Evolutionary conservation across 2,329 filamentous ascomycete genomes (phyloP).

Genomic region (Xylariaceae sp.): DNA sequence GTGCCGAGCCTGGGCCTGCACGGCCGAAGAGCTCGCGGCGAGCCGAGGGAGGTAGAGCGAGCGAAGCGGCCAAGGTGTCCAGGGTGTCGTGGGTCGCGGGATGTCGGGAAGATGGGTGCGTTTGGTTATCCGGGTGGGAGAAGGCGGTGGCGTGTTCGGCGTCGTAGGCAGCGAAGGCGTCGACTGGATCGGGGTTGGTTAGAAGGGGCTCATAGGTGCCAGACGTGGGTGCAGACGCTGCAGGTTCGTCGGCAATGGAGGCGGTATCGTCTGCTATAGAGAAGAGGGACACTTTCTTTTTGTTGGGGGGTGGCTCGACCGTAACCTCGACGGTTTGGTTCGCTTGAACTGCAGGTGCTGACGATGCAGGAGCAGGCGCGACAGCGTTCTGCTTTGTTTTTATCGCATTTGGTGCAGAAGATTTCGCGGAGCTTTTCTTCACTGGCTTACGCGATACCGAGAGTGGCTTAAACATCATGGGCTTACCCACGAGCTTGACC

Average conservation of each 20-base stretch:
- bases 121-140: slow-evolving; percentile 20
- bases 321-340: slow-evolving; percentile 3
- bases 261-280: slow-evolving; percentile 50
- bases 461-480: slow-evolving; percentile 83
- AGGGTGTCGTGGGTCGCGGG: slow-evolving; percentile 45
- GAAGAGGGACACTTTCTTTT: slow-evolving; percentile 67
- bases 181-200: slow-evolving; percentile 19
- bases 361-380: slow-evolving; percentile 9
- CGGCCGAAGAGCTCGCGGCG: slow-evolving; percentile 84
- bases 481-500: slow-evolving; percentile 69
- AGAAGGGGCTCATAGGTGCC: slow-evolving; percentile 51
- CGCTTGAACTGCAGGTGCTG: slow-evolving; percentile 15
- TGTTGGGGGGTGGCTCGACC: slow-evolving; percentile 49
- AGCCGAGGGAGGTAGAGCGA: slow-evolving; percentile 74
- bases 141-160: slow-evolving; percentile 27
- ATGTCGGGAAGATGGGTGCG: slow-evolving; percentile 6
- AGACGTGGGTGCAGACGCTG: slow-evolving; percentile 19
- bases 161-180: slow-evolving; percentile 32
- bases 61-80: slow-evolving; percentile 65
- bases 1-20: slow-evolving; percentile 13
- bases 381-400: too few species aligned
- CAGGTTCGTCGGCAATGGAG: slow-evolving; percentile 12
- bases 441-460: slow-evolving; percentile 74
- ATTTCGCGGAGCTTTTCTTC: too few species aligned
- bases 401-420: too few species aligned